Conservation (phyloP, 2,329 filamentous ascomycete species). For the Penicillium sp. region DNA sequence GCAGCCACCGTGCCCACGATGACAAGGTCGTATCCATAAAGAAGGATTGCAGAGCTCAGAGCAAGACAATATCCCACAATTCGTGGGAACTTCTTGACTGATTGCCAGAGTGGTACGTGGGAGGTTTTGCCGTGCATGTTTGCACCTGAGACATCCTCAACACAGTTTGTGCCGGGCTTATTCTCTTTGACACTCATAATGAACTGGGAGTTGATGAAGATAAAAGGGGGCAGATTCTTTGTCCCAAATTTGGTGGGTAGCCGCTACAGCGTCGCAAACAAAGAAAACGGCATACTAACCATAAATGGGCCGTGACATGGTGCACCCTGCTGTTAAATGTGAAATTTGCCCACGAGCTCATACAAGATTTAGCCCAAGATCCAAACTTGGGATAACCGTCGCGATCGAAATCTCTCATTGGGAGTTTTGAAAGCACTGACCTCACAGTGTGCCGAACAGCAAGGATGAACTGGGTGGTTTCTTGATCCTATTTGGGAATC, state of each 20-base stretch:
- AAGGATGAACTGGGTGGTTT: not conserved
- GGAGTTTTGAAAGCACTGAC: not conserved
- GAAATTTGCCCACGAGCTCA: slow-evolving; percentile 5
- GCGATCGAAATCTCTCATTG: not conserved
- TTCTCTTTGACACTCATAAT: not conserved
- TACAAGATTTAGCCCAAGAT: slow-evolving; percentile 1
- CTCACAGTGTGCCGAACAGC: not conserved
- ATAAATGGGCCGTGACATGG: not conserved
- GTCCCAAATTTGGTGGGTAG: not conserved
- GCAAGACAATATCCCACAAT: slow-evolving; percentile 20
- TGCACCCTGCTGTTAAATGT: slow-evolving; percentile 4
- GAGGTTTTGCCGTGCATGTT: not conserved
- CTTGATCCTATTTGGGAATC: not conserved
- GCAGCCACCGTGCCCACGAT: slow-evolving; percentile 29
- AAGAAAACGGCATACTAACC: not conserved
- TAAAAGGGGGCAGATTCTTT: not conserved
- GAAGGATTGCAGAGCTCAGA: slow-evolving; percentile 23
- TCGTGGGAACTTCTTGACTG: slow-evolving; percentile 16
- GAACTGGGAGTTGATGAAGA: not conserved
- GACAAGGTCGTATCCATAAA: slow-evolving; percentile 31
- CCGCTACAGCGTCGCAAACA: not conserved
- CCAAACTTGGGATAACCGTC: no score
- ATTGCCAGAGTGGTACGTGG: slow-evolving; percentile 18
- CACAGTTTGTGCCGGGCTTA: not conserved
- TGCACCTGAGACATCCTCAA: slow-evolving; percentile 2